Conservation (phyloP, 495 filamentous ascomycete genomes). For the Aspergillus funiculosus region DNA sequence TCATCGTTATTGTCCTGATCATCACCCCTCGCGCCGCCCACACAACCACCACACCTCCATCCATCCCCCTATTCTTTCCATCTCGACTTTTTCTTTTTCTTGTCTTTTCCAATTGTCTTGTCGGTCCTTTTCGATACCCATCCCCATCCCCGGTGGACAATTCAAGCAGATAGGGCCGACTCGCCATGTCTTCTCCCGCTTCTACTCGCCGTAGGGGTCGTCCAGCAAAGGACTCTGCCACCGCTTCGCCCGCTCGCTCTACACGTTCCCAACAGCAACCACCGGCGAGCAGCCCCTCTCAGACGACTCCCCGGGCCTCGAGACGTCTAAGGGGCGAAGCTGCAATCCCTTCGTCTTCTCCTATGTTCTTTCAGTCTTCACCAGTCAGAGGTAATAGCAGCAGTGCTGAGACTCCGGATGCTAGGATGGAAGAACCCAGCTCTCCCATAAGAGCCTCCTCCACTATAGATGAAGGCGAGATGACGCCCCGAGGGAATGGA, state of each 20-base stretch:
- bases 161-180: conserved; percentile 6
- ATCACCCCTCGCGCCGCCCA: conserved; percentile 4
- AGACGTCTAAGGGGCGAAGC: conserved; percentile 34
- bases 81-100: conserved; percentile 8
- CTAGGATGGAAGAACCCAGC: conserved; percentile 52
- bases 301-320: conserved; percentile 44
- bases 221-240: conserved; percentile 35
- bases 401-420: conserved; percentile 50
- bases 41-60: conserved; percentile 10
- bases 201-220: conserved; percentile 38
- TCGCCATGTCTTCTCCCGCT: conserved; percentile 47
- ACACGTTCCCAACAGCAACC: conserved; percentile 34
- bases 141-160: neutral
- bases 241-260: conserved; percentile 39
- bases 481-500: conserved; percentile 66
- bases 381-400: conserved; percentile 53
- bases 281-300: conserved; percentile 36
- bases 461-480: conserved; percentile 54
- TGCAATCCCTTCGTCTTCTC: conserved; percentile 60
- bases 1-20: conserved; percentile 3
- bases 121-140: conserved; percentile 10
- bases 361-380: conserved; percentile 77
- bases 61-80: conserved; percentile 1
- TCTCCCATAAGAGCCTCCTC: conserved; percentile 61
- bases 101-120: neutral